Conservation (phyloP, 192 early-diverging fungal species). For the Coemansia sp. region DNA sequence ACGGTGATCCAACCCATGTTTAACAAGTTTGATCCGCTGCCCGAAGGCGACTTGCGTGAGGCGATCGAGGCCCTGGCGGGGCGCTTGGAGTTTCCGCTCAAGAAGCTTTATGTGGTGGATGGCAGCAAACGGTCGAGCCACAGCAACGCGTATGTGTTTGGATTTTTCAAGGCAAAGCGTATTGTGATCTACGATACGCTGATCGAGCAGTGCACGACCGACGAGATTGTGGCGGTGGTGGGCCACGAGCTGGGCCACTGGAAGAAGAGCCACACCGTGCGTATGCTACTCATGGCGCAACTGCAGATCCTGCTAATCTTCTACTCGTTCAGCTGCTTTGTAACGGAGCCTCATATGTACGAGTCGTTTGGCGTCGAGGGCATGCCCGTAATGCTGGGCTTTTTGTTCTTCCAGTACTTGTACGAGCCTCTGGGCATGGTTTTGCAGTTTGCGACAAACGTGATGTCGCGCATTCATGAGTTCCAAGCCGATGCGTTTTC, state of each 20-base stretch:
- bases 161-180: conserved; percentile 95
- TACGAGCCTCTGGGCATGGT: conserved; percentile 79
- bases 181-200: conserved; percentile 96
- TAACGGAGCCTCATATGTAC: conserved; percentile 77
- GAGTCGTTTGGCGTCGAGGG: conserved; percentile 80
- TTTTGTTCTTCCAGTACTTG: conserved; percentile 85
- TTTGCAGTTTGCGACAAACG: conserved; percentile 73
- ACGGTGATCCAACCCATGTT: conserved; percentile 98
- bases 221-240: conserved; percentile 93
- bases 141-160: conserved; percentile 96
- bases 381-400: conserved; percentile 83
- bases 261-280: conserved; percentile 81
- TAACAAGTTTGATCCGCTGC: conserved; percentile 89
- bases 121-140: conserved; percentile 88
- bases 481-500: conserved; percentile 93
- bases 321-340: conserved; percentile 75
- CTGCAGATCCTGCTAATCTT: conserved; percentile 74
- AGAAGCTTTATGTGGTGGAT: conserved; percentile 95
- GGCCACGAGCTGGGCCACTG: conserved; percentile 98
- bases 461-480: conserved; percentile 83
- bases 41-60: conserved; percentile 74
- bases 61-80: conserved; percentile 81
- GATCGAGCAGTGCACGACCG: conserved; percentile 74
- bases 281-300: conserved; percentile 71
- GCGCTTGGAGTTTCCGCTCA: conserved; percentile 85